phyloP scores from a whole-genome alignment of 2,329 filamentous ascomycete species.

The Cladosporium phlei region DNA sequence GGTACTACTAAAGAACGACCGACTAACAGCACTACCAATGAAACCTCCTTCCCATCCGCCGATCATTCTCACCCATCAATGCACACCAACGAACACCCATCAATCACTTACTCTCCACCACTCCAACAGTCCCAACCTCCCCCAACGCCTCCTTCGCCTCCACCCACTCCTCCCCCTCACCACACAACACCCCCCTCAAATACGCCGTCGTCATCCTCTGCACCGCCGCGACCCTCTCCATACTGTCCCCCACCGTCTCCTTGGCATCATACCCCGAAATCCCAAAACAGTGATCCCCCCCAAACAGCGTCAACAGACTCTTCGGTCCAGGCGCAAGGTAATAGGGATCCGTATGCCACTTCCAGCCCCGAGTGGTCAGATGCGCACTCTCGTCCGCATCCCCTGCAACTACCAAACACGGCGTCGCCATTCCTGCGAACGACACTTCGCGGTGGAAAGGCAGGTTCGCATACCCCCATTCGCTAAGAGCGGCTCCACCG shows the following conservation, averaged over 20 bases:
- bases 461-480: neutral
- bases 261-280: slow-evolving; percentile 2
- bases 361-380: slow-evolving; percentile 4
- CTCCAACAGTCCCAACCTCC: neutral
- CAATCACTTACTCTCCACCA: slow-evolving; percentile 1
- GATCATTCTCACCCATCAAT: too few relatives aligned
- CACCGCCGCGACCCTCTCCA: neutral
- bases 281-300: slow-evolving; percentile 25
- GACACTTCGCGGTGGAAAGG: neutral
- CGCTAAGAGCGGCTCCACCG: slow-evolving; percentile 1
- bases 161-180: neutral
- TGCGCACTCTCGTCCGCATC: slow-evolving; percentile 3
- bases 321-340: neutral
- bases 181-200: neutral
- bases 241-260: neutral
- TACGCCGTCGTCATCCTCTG: neutral
- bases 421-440: slow-evolving; percentile 1
- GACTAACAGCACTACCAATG: too few relatives aligned
- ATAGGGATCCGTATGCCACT: slow-evolving; percentile 9
- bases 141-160: neutral
- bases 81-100: too few relatives aligned
- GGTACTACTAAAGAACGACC: too few relatives aligned
- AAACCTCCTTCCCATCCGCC: too few relatives aligned
- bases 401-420: neutral
- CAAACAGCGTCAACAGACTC: slow-evolving; percentile 13